Conservation (phyloP, 768 basidiomycete genomes). For the Boletus sensibilis region DNA sequence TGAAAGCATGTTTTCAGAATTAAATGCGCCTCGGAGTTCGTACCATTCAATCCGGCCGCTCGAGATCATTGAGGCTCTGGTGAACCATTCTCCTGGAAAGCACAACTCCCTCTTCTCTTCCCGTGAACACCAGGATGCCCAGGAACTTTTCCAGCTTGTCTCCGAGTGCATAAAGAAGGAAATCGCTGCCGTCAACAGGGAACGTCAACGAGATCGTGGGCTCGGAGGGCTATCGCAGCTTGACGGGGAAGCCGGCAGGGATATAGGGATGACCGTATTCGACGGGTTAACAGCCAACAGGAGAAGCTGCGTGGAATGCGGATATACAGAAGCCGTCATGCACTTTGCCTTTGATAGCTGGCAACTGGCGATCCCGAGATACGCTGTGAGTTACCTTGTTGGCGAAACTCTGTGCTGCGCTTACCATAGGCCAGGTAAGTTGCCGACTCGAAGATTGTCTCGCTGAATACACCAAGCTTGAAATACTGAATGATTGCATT, state of each 20-base stretch:
- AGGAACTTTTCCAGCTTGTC: constrained; percentile 94
- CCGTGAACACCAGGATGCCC: constrained; percentile 96
- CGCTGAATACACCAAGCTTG: constrained; percentile 84
- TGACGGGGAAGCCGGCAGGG: constrained; percentile 25
- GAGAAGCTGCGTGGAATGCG: constrained; percentile 83
- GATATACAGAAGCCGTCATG: constrained; percentile 93
- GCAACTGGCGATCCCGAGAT: constrained; percentile 72
- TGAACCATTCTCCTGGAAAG: constrained; percentile 50
- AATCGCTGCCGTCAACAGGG: constrained; percentile 66
- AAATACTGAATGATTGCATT: constrained; percentile 86
- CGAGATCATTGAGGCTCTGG: constrained; percentile 69
- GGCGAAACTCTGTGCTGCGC: constrained; percentile 1
- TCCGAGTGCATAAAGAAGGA: constrained; percentile 90
- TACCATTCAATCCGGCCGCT: constrained; percentile 68
- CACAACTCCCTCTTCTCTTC: constrained; percentile 73
- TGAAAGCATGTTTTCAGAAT: constrained; percentile 40
- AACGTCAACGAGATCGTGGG: constrained; percentile 69
- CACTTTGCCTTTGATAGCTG: constrained; percentile 86
- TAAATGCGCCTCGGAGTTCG: constrained; percentile 60
- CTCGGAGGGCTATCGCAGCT: constrained; percentile 52
- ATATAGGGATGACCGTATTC: constrained; percentile 69
- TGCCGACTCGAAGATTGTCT: constrained; percentile 82
- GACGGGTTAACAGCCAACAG: constrained; percentile 90
- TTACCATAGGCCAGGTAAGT: constrained; percentile 42
- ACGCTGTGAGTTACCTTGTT: constrained; percentile 46